Percentiles rank a stretch among this genome's conserved stretches.
These are phyloP conservation scores for Silybum marianum DNA, from an alignment of 129 eudicot species.

Conservation along the genomic window DNA sequence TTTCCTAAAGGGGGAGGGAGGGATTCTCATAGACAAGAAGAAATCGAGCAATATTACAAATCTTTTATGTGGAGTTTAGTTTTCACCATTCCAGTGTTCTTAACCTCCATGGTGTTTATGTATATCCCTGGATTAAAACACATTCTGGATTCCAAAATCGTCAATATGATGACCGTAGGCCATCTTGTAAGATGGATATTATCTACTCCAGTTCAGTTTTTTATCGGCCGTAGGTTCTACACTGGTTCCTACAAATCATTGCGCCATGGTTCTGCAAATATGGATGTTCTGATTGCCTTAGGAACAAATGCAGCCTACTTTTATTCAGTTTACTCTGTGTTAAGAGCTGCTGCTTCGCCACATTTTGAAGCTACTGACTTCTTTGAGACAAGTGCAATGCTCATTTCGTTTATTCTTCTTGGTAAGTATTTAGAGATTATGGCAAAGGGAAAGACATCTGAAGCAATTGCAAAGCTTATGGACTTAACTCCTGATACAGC, in stretches of 20 bases:
- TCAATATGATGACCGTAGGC: conserved; percentile 70
- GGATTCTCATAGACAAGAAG: conserved; percentile 53
- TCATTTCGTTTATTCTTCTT: conserved; percentile 84
- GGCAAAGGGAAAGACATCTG: conserved; percentile 98
- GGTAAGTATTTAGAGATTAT: conserved; percentile 91
- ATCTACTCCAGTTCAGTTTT: conserved; percentile 84
- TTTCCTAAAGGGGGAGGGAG: conserved; percentile 60
- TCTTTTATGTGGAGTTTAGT: conserved; percentile 81
- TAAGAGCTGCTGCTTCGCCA: conserved; percentile 75
- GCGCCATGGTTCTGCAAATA: conserved; percentile 76
- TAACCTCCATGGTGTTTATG: conserved; percentile 87
- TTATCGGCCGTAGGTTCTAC: conserved; percentile 76
- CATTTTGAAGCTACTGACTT: conserved; percentile 69
- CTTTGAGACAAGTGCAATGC: conserved; percentile 96
- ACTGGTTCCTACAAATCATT: conserved; percentile 73
- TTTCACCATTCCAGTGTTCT: conserved; percentile 77
- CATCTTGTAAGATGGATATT: conserved; percentile 72
- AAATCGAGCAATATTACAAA: conserved; percentile 57
- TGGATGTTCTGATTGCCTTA: conserved; percentile 83
- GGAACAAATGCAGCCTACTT: conserved; percentile 94
- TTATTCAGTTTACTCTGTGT: conserved; percentile 74
- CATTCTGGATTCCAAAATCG: conserved; percentile 50
- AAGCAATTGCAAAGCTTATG: conserved; percentile 95
- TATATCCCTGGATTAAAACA: conserved; percentile 68
- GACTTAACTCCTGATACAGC: conserved; percentile 89